Percentiles rank a stretch among this genome's conserved stretches.
phyloP scores from a whole-genome alignment of 2,329 filamentous ascomycete genomes.

The Neonectria punicea region DNA sequence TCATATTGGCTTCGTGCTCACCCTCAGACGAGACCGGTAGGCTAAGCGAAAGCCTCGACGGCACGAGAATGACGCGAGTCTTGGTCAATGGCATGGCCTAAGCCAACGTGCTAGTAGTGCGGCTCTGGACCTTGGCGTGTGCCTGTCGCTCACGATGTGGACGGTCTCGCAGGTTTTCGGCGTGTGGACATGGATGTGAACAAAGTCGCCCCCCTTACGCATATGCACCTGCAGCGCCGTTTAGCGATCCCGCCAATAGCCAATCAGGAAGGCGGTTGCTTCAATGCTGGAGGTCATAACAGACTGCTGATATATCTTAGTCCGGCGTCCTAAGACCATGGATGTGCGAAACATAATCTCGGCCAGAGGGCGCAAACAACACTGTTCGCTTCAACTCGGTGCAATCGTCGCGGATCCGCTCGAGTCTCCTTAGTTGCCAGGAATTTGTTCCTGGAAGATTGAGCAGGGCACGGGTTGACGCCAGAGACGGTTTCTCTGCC shows the following conservation, averaged over 20 bases:
- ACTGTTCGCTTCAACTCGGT: conserved; percentile 35
- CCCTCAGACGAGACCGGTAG: conserved; percentile 4
- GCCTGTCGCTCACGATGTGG: conserved; percentile 27
- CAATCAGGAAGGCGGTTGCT: conserved; percentile 33
- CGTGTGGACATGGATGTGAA: conserved; percentile 35
- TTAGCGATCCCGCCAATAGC: conserved; percentile 37
- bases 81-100: background rate
- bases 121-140: conserved; percentile 27
- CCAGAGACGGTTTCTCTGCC: conserved; percentile 32
- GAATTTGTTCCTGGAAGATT: conserved; percentile 33
- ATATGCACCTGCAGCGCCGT: conserved; percentile 44
- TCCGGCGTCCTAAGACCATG: conserved; percentile 39
- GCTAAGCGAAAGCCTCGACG: background rate
- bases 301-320: conserved; percentile 43
- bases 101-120: conserved; percentile 20
- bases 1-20: conserved; percentile 24
- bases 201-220: conserved; percentile 33
- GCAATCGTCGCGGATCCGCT: conserved; percentile 37
- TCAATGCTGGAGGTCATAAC: conserved; percentile 30
- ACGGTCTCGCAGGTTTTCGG: conserved; percentile 30
- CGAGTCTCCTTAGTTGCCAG: conserved; percentile 33
- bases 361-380: conserved; percentile 39
- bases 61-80: background rate
- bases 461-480: conserved; percentile 25
- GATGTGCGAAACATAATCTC: conserved; percentile 45